Evolutionary conservation across 108 stramenopile genomes (phyloP), one percentile per base, ranked within the genome.

Genomic region (Ochromonas danica): DNA sequence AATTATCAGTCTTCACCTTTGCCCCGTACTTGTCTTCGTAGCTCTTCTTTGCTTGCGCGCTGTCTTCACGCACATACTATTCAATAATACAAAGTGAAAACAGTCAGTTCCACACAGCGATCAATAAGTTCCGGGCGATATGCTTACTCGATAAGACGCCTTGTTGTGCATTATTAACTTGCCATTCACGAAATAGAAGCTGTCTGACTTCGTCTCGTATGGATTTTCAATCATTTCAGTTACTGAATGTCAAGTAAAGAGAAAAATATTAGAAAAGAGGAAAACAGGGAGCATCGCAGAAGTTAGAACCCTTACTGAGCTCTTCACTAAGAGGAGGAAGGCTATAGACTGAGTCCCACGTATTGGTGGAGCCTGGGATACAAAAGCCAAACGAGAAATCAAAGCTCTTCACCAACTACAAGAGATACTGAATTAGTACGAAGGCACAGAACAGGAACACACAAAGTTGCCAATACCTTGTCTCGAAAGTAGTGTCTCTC

Each of bases 121-220:
- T 35, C 10, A 42, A 33, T 10, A 41, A 27, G 3, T 28, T 36
- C 3, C 31, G 30, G 30, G 10, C 10, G 27, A 75, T 27, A 28
- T 36, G 25, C 17, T 38, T 75, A 75, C 72, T 33, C 31, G 88
- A 74, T 90, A 92, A 65, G 71, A 84, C 1, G 90, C 89, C 74
- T 92, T 92, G 84, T 91, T 92, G 78, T 92, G 89, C 88, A 92
- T 91, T 39, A 90, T 81, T 28, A 92, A 86, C 78, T 89, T 84
- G 43, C 89, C 79, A n/a, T 86, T 87, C 1, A 91, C 90, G 45
- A 92, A 91, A 79, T 91, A 92, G 78, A 91, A 92, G 40, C 63
- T 89, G 88, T 87, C 87, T 51, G 88, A 89, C 70, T 62, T 80
- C 28, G 90, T 91, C 88, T 90, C 88, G 43, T 80, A 90, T 6